Evolutionary conservation across 129 eudicot species (phyloP), one percentile per base, ranked within the genome.

Genomic region (Pittosporum tobira): DNA sequence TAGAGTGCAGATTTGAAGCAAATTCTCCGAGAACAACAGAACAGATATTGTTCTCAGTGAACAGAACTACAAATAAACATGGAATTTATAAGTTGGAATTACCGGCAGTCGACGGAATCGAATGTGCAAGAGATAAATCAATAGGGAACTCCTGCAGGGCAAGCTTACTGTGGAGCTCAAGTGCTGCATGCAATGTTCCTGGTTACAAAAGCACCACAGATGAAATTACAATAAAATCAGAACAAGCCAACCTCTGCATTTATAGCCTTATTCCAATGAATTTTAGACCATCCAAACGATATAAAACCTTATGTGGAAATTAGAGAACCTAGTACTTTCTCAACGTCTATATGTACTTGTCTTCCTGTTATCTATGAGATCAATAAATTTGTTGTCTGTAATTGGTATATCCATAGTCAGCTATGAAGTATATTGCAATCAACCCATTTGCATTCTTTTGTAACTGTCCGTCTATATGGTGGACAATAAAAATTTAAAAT

Each of bases 1-100:
- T 91, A 46, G 96, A 91, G 27, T 91, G 99, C 85, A 87, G 56
- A 48, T 87, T 91, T 68, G 73, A 75, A 57, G 96, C 89, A 64
- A 74, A 47, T 5, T 68, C 94, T 47, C 83, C 94, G 14, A 74
- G 90, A 75, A 91, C 83, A 4, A 38, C 77, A 14, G 96, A 91
- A 47, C 79, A 83, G 63, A 81, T 91, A 68, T 53, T 79, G 1
- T 83, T 91, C 60, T 71, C 98, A 1, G 98, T 81, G 23, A 91
- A 87, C 78, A 81, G 99, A 62, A 91, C 94, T 2, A 91, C 96
- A 1, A 81, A 91, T 70, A 83, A 63, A 49, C 44, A 73, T 37
- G 99, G 99, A 46, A 68, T 84, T 11, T 91, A 91, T 74, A 91
- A 68, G 76, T 50, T 91, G 29, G 85, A 81, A 37, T 73, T 91